Conservation (phyloP, 495 filamentous ascomycete species). For the Daldinia loculata region DNA sequence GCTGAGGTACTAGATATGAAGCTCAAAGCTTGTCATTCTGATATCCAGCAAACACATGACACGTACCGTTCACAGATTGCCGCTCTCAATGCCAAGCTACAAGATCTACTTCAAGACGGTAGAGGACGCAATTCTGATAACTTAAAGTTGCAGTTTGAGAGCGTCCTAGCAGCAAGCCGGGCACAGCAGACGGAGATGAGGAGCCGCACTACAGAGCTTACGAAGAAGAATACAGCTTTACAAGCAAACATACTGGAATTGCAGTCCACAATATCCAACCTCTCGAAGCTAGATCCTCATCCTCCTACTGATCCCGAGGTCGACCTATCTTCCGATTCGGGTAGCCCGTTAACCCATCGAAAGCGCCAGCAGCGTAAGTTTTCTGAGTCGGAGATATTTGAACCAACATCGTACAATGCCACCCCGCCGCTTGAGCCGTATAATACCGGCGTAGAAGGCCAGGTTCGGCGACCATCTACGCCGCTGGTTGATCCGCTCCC, state of each 20-base stretch:
- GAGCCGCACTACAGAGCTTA: slow-evolving; percentile 52
- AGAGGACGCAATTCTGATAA: slow-evolving; percentile 37
- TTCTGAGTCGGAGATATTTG: slow-evolving; percentile 50
- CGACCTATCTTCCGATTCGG: slow-evolving; percentile 39
- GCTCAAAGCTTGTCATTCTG: slow-evolving; percentile 61
- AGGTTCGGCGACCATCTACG: slow-evolving; percentile 42
- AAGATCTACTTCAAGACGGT: slow-evolving; percentile 48
- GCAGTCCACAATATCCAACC: slow-evolving; percentile 39
- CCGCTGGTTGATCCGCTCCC: slow-evolving; percentile 39
- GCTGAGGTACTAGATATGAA: slow-evolving; percentile 61
- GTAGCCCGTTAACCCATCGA: slow-evolving; percentile 27
- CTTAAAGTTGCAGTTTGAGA: slow-evolving; percentile 49
- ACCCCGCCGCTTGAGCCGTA: slow-evolving; percentile 49
- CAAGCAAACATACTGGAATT: slow-evolving; percentile 51
- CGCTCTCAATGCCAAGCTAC: slow-evolving; percentile 52
- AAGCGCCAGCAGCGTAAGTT: slow-evolving; percentile 45
- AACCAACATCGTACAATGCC: slow-evolving; percentile 46
- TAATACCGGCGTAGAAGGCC: slow-evolving; percentile 16
- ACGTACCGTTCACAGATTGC: slow-evolving; percentile 56
- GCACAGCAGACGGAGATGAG: slow-evolving; percentile 54
- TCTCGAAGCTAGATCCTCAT: slow-evolving; percentile 17
- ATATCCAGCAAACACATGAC: slow-evolving; percentile 56
- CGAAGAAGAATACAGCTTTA: slow-evolving; percentile 52
- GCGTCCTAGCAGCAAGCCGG: slow-evolving; percentile 49
- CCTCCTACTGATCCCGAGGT: slow-evolving; percentile 27